Conservation (phyloP, 768 basidiomycete species). For the Suillus ampliporus region DNA sequence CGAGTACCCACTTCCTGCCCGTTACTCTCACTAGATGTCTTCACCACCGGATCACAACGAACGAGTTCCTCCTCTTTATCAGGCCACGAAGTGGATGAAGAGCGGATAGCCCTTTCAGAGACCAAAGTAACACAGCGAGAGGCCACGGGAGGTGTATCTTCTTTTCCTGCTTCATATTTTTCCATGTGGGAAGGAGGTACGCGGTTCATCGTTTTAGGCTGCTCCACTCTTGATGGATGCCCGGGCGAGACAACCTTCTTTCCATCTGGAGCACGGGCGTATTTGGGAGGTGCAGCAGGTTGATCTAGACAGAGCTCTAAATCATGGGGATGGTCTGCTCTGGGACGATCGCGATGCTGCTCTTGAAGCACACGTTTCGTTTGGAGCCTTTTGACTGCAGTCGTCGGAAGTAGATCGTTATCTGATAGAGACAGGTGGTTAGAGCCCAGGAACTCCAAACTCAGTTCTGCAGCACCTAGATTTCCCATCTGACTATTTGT, state of each 20-base stretch:
- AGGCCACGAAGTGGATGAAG: background rate
- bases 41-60: background rate
- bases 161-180: background rate
- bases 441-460: background rate
- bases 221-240: background rate
- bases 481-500: background rate
- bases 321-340: no score
- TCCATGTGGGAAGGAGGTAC: background rate
- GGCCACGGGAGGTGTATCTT: background rate
- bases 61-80: background rate
- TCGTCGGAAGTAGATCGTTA: background rate
- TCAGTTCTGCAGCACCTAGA: background rate
- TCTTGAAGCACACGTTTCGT: conserved; percentile 1
- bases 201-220: background rate
- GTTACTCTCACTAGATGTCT: background rate
- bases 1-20: background rate
- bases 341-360: background rate
- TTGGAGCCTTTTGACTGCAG: background rate
- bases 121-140: background rate
- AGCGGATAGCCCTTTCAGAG: background rate
- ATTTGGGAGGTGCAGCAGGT: background rate
- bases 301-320: background rate
- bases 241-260: conserved; percentile 1
- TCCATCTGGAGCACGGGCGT: conserved; percentile 5
- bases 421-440: background rate